Evolutionary conservation across 495 filamentous ascomycete genomes (phyloP).

Genomic region (Aspergillus indologenus): DNA sequence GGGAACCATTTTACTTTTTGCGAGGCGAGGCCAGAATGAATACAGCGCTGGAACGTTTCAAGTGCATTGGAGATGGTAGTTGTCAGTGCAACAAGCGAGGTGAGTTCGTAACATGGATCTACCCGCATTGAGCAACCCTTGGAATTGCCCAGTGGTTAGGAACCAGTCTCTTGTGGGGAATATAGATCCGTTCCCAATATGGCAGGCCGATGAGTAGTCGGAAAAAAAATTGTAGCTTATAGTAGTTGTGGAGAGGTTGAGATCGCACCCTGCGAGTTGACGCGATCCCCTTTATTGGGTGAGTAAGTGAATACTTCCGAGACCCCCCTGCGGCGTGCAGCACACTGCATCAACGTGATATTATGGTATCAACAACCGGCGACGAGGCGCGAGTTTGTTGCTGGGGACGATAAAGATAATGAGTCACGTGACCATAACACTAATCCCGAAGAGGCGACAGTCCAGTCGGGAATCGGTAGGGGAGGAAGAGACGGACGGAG

Average conservation of each 20-base stretch:
- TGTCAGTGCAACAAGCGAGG: too few species aligned
- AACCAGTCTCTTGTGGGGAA: neutral
- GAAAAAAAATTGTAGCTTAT: neutral
- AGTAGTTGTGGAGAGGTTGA: too few species aligned
- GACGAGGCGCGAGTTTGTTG: neutral
- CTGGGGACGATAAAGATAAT: neutral
- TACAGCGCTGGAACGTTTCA: too few species aligned
- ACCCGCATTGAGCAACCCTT: too few species aligned
- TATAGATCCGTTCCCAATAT: neutral
- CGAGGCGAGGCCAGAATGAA: too few species aligned
- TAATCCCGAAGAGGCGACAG: slow-evolving; percentile 28
- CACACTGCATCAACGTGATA: neutral
- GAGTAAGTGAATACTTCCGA: neutral
- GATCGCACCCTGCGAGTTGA: neutral
- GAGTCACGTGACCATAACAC: slow-evolving; percentile 18
- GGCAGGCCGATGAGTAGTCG: neutral
- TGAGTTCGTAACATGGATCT: too few species aligned
- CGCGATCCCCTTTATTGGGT: neutral
- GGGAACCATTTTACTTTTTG: neutral
- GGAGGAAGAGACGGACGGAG: slow-evolving; percentile 12
- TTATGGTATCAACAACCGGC: slow-evolving; percentile 2
- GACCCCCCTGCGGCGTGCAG: neutral
- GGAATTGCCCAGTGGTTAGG: too few species aligned
- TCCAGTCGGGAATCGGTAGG: slow-evolving; percentile 18
- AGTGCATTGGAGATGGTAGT: too few species aligned